A percentile compares a stretch with the other conserved stretches of the same genome.
phyloP scores from a whole-genome alignment of 257 asterid genomes.

The Nicotiana noctiflora region DNA sequence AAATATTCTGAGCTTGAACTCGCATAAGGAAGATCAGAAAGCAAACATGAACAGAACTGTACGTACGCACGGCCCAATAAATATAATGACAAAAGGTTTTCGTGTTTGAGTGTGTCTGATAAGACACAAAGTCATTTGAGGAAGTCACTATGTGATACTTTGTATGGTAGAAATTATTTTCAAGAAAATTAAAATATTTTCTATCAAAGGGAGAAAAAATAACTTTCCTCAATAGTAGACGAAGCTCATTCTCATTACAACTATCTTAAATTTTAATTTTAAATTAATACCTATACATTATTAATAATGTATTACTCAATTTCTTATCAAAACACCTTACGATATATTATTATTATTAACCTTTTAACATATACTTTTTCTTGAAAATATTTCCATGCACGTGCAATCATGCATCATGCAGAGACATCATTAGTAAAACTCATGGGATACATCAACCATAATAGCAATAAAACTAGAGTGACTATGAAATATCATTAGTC shows the following conservation, averaged over 20 bases:
- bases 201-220: background rate
- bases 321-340: no score
- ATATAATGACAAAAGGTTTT: background rate
- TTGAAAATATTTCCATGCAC: background rate
- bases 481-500: background rate
- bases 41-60: background rate
- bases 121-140: background rate
- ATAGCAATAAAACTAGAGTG: background rate
- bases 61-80: background rate
- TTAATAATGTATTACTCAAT: background rate
- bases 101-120: background rate
- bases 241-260: background rate
- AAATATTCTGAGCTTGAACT: no score
- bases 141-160: background rate
- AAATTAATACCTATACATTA: background rate
- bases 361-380: no score
- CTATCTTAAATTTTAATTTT: background rate
- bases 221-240: no score
- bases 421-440: background rate
- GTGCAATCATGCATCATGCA: slow-evolving; percentile 21
- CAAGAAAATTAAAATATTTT: background rate
- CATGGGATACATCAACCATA: background rate
- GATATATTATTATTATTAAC: background rate
- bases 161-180: background rate
- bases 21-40: background rate